Conservation (phyloP, 192 early-diverging fungal species). For the Jimgerdemannia lactiflua region DNA sequence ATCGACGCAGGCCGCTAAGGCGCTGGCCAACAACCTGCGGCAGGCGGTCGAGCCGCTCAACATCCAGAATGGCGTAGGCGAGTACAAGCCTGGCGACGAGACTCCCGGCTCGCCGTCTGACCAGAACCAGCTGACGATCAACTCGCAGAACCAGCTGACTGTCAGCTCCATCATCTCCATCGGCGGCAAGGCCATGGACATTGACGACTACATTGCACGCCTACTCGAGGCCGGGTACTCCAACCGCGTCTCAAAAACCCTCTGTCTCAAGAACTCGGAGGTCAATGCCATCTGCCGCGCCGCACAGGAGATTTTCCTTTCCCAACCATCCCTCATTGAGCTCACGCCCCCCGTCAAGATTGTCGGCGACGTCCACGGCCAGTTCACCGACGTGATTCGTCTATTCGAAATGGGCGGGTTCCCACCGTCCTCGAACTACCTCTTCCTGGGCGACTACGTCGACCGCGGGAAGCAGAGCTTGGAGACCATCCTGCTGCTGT, state of each 20-base stretch:
- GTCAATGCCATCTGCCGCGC: constrained; percentile 82
- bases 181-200: constrained; percentile 31
- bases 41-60: constrained; percentile 14
- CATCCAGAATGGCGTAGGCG: constrained; percentile 20
- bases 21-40: constrained; percentile 15
- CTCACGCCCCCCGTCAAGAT: constrained; percentile 77
- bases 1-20: constrained; percentile 5
- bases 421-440: constrained; percentile 87
- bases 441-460: constrained; percentile 96
- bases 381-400: constrained; percentile 89
- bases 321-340: constrained; percentile 79
- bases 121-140: constrained; percentile 27
- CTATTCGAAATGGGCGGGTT: constrained; percentile 94
- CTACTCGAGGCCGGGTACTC: constrained; percentile 77
- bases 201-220: constrained; percentile 89
- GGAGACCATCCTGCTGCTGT: constrained; percentile 90
- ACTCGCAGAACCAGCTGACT: constrained; percentile 30
- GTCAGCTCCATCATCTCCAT: constrained; percentile 28
- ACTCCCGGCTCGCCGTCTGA: constrained; percentile 10
- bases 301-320: constrained; percentile 86
- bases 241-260: constrained; percentile 68
- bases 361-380: constrained; percentile 93
- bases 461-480: constrained; percentile 95
- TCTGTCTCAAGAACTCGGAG: constrained; percentile 84
- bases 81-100: constrained; percentile 6